Conservation (phyloP, 768 basidiomycete genomes). For the Lentinula detonsa region DNA sequence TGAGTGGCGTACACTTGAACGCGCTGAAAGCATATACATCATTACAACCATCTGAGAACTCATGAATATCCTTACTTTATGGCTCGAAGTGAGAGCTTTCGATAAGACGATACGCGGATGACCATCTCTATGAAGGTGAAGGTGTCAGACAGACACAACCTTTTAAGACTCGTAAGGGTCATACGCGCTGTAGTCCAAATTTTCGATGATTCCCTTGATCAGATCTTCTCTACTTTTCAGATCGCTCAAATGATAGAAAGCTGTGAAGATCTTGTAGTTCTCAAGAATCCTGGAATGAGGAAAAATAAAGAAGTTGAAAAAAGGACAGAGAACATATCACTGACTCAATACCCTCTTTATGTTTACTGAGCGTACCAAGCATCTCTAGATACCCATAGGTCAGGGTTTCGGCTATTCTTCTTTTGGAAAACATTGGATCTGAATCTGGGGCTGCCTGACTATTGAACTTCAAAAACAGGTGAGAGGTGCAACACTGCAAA, state of each 20-base stretch:
- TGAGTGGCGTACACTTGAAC: constrained; percentile 85
- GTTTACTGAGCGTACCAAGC: constrained; percentile 86
- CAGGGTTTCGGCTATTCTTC: constrained; percentile 73
- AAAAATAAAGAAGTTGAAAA: not conserved
- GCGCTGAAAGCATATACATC: constrained; percentile 42
- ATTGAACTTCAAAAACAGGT: constrained; percentile 46
- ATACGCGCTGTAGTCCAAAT: constrained; percentile 85
- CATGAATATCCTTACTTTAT: constrained; percentile 47
- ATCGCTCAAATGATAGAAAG: constrained; percentile 93
- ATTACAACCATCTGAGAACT: not conserved
- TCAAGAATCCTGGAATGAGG: constrained; percentile 65
- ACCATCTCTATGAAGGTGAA: constrained; percentile 67
- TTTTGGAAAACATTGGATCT: constrained; percentile 81
- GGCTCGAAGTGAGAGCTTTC: constrained; percentile 91
- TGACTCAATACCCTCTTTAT: constrained; percentile 85
- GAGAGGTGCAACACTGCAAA: not conserved
- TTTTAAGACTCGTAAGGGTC: constrained; percentile 19
- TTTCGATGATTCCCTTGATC: constrained; percentile 85
- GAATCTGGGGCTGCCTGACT: constrained; percentile 49
- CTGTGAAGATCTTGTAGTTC: constrained; percentile 89
- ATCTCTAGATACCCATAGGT: constrained; percentile 94
- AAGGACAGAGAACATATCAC: constrained; percentile 21
- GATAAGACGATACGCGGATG: constrained; percentile 91
- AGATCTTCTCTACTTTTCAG: constrained; percentile 88
- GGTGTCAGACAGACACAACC: constrained; percentile 11